A percentile compares a stretch with the other conserved stretches of the same genome.
Evolutionary conservation across 2,329 filamentous ascomycete genomes (phyloP).

Genomic region (Zasmidium cellare): DNA sequence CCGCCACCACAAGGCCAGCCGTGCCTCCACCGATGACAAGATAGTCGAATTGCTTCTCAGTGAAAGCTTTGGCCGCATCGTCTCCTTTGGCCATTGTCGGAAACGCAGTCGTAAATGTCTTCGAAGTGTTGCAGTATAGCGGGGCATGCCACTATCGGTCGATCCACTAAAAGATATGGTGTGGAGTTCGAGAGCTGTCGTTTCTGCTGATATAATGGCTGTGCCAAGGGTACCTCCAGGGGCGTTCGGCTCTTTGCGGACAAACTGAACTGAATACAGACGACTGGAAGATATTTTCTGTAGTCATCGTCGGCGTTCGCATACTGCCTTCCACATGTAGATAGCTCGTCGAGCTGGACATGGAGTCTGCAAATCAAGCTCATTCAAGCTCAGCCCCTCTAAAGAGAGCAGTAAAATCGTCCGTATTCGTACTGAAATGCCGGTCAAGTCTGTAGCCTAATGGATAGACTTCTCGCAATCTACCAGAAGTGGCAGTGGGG

Average conservation of each 20-base stretch:
- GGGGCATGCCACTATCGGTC: not conserved
- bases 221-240: not conserved
- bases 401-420: not conserved
- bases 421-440: not conserved
- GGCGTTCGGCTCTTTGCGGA: too few species aligned
- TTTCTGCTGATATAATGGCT: not conserved
- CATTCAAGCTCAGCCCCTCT: not conserved
- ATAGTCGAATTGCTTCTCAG: conserved; percentile 21
- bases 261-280: too few species aligned
- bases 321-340: too few species aligned
- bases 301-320: too few species aligned
- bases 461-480: not conserved
- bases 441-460: not conserved
- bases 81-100: not conserved
- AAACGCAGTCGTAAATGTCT: too few species aligned
- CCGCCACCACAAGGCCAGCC: conserved; percentile 30
- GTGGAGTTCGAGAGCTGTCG: not conserved
- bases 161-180: not conserved
- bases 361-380: not conserved
- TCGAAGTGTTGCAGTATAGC: too few species aligned
- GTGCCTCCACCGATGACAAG: conserved; percentile 34
- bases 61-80: conserved; percentile 1
- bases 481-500: not conserved
- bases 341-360: not conserved
- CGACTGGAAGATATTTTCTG: too few species aligned